phyloP scores from a whole-genome alignment of 257 asterid species.

The Nicotiana benthamiana region DNA sequence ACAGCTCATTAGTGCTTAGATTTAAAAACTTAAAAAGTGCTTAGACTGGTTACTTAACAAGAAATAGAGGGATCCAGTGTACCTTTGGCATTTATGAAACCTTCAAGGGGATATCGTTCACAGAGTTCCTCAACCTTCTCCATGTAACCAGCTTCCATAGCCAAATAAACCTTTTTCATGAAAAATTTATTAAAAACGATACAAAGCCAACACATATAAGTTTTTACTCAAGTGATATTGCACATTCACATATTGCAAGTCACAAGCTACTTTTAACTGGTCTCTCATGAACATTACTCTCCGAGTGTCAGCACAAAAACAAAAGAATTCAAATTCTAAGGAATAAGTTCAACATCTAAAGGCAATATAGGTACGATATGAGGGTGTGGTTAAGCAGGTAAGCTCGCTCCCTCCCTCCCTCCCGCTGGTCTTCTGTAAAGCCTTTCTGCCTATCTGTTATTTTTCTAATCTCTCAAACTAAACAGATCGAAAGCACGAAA shows the following conservation, averaged over 20 bases:
- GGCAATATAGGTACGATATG: no score
- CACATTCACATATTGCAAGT: not conserved
- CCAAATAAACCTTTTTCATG: slow-evolving; percentile 71
- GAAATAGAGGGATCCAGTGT: slow-evolving; percentile 15
- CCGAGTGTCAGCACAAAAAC: not conserved
- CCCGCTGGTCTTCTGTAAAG: no score
- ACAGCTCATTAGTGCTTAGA: not conserved
- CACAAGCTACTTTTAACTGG: not conserved
- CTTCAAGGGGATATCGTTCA: slow-evolving; percentile 62
- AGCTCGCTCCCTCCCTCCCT: no score
- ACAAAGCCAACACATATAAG: not conserved
- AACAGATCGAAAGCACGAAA: no score
- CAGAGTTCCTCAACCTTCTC: slow-evolving; percentile 97
- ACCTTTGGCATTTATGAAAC: slow-evolving; percentile 65
- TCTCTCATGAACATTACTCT: not conserved
- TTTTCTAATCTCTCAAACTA: no score
- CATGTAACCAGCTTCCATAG: slow-evolving; percentile 91
- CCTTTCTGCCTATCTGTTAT: no score
- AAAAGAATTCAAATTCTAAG: not conserved
- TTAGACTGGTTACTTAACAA: not conserved
- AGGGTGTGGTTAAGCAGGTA: no score
- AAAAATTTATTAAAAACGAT: not conserved
- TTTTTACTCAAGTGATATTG: not conserved
- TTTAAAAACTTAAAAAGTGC: not conserved
- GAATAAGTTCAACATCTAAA: not conserved